phyloP scores from a whole-genome alignment of 2,329 filamentous ascomycete species.

The Fusarium mangiferae region DNA sequence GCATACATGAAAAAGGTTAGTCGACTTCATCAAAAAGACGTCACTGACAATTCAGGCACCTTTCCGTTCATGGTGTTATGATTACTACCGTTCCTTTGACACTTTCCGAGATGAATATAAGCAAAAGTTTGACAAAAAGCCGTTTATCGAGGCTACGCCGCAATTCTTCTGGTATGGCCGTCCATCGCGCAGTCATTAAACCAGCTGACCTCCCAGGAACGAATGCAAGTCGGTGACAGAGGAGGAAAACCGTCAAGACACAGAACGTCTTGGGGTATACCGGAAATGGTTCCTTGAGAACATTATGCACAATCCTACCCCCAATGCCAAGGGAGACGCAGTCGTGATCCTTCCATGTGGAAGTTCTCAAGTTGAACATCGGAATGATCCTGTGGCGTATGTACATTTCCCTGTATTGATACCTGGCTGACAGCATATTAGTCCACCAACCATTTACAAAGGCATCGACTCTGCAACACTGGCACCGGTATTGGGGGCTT shows the following conservation, averaged over 20 bases:
- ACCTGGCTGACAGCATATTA: conserved; percentile 35
- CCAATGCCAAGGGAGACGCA: conserved; percentile 29
- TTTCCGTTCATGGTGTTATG: conserved; percentile 47
- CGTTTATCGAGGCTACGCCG: conserved; percentile 46
- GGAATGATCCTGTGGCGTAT: conserved; percentile 43
- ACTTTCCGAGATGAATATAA: conserved; percentile 43
- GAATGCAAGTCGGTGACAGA: conserved; percentile 29
- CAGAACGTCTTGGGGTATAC: conserved; percentile 43
- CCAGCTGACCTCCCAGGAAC: conserved; percentile 24
- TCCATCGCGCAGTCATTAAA: not conserved
- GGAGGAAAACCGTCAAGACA: conserved; percentile 12
- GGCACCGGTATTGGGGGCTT: conserved; percentile 44
- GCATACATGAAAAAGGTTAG: conserved; percentile 47
- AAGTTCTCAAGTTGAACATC: conserved; percentile 34
- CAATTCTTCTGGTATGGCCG: conserved; percentile 45
- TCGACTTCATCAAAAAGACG: not conserved
- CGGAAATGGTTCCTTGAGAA: conserved; percentile 47
- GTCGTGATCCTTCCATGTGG: conserved; percentile 47
- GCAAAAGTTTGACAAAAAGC: conserved; percentile 35
- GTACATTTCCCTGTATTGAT: conserved; percentile 17
- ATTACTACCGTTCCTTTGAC: conserved; percentile 47
- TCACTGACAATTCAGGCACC: conserved; percentile 42
- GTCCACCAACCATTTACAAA: conserved; percentile 40
- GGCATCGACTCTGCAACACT: conserved; percentile 45
- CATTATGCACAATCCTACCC: conserved; percentile 36